Conservation (phyloP, 495 filamentous ascomycete genomes). For the Penicillium daleae region DNA sequence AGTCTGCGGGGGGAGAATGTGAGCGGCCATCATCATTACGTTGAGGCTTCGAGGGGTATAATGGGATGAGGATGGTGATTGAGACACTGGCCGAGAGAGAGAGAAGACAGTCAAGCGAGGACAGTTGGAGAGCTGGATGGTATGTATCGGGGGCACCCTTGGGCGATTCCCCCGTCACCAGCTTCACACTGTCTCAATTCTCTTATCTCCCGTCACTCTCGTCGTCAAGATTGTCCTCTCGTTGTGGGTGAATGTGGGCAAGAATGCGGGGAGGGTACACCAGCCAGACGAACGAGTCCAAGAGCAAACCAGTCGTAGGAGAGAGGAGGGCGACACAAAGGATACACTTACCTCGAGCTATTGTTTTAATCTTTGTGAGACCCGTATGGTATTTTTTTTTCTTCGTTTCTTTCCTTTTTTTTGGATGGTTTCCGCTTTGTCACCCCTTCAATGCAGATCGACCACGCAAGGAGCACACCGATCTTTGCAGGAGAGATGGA, state of each 20-base stretch:
- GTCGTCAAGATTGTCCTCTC: background rate
- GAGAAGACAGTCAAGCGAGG: background rate
- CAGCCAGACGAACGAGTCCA: background rate
- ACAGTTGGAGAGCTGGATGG: background rate
- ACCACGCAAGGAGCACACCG: conserved; percentile 28
- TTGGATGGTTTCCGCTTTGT: conserved; percentile 19
- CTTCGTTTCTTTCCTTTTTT: conserved; percentile 6
- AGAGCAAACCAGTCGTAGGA: background rate
- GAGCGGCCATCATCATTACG: conserved; percentile 44
- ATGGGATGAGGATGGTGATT: conserved; percentile 9
- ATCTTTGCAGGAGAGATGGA: conserved; percentile 30
- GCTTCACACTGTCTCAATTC: background rate
- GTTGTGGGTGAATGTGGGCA: background rate
- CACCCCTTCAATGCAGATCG: conserved; percentile 22
- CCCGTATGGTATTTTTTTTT: conserved; percentile 10
- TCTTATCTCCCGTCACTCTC: background rate
- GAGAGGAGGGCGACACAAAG: conserved; percentile 10
- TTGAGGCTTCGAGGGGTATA: conserved; percentile 21
- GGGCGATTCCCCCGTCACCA: background rate
- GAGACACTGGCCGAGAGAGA: conserved; percentile 16
- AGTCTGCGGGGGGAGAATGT: conserved; percentile 37
- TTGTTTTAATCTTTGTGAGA: conserved; percentile 19
- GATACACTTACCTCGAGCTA: conserved; percentile 17
- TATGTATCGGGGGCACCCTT: conserved; percentile 1
- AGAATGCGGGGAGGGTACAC: conserved; percentile 4